A percentile compares a stretch with the other conserved stretches of the same genome.
These are phyloP conservation scores for Candida pseudoviswanathii DNA, from an alignment of 1,139 yeast genomes.

Conservation along the genomic window DNA sequence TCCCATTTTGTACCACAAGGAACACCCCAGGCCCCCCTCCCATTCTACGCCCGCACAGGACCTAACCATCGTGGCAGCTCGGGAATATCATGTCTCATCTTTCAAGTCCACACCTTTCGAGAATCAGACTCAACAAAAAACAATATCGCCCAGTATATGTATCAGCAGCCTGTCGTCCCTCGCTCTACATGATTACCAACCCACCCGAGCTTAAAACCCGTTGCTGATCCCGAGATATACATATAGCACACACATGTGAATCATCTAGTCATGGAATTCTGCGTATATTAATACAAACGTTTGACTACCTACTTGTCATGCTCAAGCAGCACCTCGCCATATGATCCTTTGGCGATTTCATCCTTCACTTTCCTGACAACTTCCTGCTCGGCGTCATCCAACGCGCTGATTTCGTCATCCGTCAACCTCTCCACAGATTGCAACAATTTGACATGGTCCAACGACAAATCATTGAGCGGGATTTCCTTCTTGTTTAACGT, in stretches of 20 bases:
- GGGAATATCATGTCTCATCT: too few species aligned
- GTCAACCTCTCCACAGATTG: conserved; percentile 58
- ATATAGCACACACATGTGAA: too few species aligned
- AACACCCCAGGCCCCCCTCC: background rate
- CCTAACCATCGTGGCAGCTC: background rate
- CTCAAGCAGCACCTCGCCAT: conserved; percentile 33
- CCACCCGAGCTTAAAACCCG: too few species aligned
- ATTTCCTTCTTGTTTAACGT: conserved; percentile 37
- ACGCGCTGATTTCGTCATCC: conserved; percentile 61
- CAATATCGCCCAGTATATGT: too few species aligned
- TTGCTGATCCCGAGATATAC: too few species aligned
- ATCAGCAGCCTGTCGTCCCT: too few species aligned
- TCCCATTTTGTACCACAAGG: too few species aligned
- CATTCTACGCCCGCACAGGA: background rate
- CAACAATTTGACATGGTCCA: conserved; percentile 55
- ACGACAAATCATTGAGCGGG: conserved; percentile 44
- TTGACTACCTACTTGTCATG: background rate
- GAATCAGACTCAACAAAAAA: background rate
- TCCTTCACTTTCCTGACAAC: conserved; percentile 40
- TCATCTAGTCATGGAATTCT: too few species aligned
- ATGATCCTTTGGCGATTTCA: conserved; percentile 49
- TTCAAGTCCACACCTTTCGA: too few species aligned
- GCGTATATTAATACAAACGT: too few species aligned
- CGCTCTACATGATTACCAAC: too few species aligned
- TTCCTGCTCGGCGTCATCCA: conserved; percentile 60